Base-by-base conservation (phyloP, 139 green algal species). In the Chlorella sp. region DNA sequence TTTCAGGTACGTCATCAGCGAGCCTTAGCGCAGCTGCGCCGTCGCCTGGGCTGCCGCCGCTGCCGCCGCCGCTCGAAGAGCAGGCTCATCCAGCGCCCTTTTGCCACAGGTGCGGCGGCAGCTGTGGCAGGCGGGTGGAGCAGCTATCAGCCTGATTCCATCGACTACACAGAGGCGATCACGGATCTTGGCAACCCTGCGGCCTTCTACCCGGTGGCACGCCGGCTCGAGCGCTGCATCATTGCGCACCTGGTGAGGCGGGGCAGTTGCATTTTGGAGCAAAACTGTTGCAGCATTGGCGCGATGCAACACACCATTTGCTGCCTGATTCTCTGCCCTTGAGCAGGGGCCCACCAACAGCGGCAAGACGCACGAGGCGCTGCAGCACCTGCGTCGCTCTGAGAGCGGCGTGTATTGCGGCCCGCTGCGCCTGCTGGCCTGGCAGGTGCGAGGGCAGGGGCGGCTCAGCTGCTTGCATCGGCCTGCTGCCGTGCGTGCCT, bases 291-390 rank as follows among this genome's bases (percentile, higher is more conserved):
- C n/a, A n/a, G n/a, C n/a, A n/a, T n/a, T n/a, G n/a, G n/a, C n/a
- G n/a, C n/a, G n/a, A n/a, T n/a, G n/a, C n/a, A n/a, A 46, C 36
- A 46, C 2, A 30, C 36, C 13, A 30, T 38, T 22, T 73, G 67
- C 34, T 40, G 34, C 67, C 13, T 46, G 67, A 34, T 16, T 46
- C 1, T 36, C 34, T 16, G 38, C 2, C 38, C 40, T 20, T 5
- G 17, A 48, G 36, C 34, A 48, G 43, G 56, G 72, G 26, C 95
- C 96, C 40, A 99, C 96, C 51, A 99, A 99, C 94, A 97, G 92
- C 81, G 96, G 96, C 84, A 99, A 99, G 90, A 99, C 96, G 40
- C 93, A 98, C 84, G 68, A 89, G 0, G 96, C 96, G 13, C 86
- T 97, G 67, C 36, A 92, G 80, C 90, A 89, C 1, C 90, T 97